Evolutionary conservation across 768 basidiomycete species (phyloP).

Genomic region (Panus rudis): DNA sequence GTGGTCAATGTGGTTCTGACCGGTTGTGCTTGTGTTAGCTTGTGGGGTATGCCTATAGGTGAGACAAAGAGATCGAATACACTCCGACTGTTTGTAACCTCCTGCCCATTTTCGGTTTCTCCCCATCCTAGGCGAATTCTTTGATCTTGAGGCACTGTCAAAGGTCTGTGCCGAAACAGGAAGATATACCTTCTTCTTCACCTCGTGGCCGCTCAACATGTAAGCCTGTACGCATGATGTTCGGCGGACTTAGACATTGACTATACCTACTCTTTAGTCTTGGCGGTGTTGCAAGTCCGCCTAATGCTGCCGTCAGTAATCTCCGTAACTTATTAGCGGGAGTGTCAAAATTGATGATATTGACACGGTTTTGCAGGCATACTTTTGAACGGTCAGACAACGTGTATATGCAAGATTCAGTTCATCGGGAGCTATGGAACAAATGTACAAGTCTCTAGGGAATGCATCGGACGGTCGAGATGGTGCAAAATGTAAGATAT

Average conservation of each 20-base stretch:
- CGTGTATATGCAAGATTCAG: neutral
- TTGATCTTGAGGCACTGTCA: constrained; percentile 61
- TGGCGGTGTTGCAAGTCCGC: constrained; percentile 63
- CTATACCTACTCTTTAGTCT: constrained; percentile 31
- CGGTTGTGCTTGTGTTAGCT: constrained; percentile 24
- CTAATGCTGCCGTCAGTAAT: constrained; percentile 59
- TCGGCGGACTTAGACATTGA: neutral
- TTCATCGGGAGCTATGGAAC: neutral
- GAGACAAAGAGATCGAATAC: constrained; percentile 10
- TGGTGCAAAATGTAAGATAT: no score
- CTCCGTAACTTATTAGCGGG: neutral
- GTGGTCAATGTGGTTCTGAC: no score
- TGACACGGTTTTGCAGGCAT: constrained; percentile 13
- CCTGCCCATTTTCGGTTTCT: no score
- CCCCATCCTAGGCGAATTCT: constrained; percentile 52
- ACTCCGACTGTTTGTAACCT: no score
- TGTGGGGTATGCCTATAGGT: constrained; percentile 75
- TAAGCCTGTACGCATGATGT: constrained; percentile 24
- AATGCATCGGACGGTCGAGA: no score
- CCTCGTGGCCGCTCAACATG: constrained; percentile 72
- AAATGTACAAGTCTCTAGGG: no score
- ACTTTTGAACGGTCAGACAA: constrained; percentile 15
- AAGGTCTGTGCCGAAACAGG: constrained; percentile 47
- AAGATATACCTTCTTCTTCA: constrained; percentile 70
- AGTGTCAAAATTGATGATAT: no score